These are phyloP conservation scores for Aureoboletus auriporus DNA, from an alignment of 768 basidiomycete genomes.

Conservation along the genomic window DNA sequence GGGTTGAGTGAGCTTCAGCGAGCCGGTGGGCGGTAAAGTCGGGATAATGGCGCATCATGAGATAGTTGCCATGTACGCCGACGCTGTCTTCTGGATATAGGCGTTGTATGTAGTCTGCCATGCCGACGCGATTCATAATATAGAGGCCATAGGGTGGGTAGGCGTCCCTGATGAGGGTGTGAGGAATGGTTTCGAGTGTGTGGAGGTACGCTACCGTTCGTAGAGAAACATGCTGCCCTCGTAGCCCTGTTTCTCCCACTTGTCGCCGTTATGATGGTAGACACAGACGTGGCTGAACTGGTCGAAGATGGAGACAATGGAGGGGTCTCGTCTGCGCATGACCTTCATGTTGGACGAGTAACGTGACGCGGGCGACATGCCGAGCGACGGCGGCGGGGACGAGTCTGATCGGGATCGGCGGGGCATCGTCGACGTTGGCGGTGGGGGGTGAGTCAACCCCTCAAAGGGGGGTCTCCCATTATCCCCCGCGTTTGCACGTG, in stretches of 20 bases:
- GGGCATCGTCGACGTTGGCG: slow-evolving; percentile 7
- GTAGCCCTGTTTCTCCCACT: slow-evolving; percentile 80
- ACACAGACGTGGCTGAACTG: slow-evolving; percentile 86
- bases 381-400: slow-evolving; percentile 20
- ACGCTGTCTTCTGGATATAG: slow-evolving; percentile 79
- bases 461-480: slow-evolving; percentile 13
- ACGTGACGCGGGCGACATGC: slow-evolving; percentile 63
- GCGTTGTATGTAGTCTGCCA: slow-evolving; percentile 70
- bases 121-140: slow-evolving; percentile 78
- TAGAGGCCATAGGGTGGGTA: slow-evolving; percentile 86
- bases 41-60: slow-evolving; percentile 73
- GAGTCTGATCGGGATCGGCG: slow-evolving; percentile 31
- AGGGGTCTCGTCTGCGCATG: slow-evolving; percentile 71
- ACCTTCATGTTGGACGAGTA: slow-evolving; percentile 80
- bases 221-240: slow-evolving; percentile 91
- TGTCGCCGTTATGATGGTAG: slow-evolving; percentile 68
- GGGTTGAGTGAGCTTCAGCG: slow-evolving; percentile 29
- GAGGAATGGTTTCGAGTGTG: neutral
- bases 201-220: slow-evolving; percentile 51
- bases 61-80: slow-evolving; percentile 52
- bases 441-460: slow-evolving; percentile 10
- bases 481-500: slow-evolving; percentile 26
- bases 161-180: slow-evolving; percentile 43
- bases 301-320: slow-evolving; percentile 77
- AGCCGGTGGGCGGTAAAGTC: slow-evolving; percentile 56